Percentiles rank a stretch among this genome's conserved stretches.
phyloP scores from a whole-genome alignment of 2,329 filamentous ascomycete genomes.

The Orbilia blumenaviensis region DNA sequence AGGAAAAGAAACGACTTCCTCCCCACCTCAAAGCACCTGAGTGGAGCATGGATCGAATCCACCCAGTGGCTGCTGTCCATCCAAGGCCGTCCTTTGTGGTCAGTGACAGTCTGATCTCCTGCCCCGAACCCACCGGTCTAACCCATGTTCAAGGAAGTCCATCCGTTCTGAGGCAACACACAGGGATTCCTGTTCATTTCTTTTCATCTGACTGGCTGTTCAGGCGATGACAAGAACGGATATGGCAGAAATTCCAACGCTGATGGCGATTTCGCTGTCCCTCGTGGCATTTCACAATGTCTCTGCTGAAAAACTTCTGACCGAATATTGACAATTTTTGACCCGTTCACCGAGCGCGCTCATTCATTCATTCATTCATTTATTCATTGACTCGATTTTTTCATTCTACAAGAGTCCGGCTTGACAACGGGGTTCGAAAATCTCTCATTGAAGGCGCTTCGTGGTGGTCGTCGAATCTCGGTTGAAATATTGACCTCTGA shows the following conservation, averaged over 20 bases:
- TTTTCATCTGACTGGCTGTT: conserved; percentile 29
- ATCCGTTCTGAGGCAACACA: conserved; percentile 49
- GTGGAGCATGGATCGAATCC: conserved; percentile 46
- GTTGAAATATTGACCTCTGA: conserved; percentile 4
- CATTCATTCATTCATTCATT: too few species aligned
- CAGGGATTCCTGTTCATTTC: conserved; percentile 36
- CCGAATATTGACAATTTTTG: neutral
- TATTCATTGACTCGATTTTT: neutral
- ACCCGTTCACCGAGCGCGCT: too few species aligned
- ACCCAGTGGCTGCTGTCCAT: conserved; percentile 21
- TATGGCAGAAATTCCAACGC: neutral
- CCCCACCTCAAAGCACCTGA: conserved; percentile 47
- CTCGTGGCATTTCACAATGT: conserved; percentile 3
- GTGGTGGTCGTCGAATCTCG: conserved; percentile 14
- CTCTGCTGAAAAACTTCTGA: neutral
- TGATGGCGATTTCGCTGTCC: neutral
- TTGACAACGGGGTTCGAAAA: neutral
- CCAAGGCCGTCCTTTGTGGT: conserved; percentile 37
- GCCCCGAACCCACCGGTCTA: conserved; percentile 44
- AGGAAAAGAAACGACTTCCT: conserved; percentile 53
- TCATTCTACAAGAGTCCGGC: neutral
- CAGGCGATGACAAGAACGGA: conserved; percentile 24
- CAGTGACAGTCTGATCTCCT: conserved; percentile 51
- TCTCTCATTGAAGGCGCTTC: conserved; percentile 4
- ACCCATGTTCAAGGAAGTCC: conserved; percentile 53